A percentile compares a stretch with the other conserved stretches of the same genome.
phyloP scores from a whole-genome alignment of 345 rosid genomes.

The Linum trigynum region DNA sequence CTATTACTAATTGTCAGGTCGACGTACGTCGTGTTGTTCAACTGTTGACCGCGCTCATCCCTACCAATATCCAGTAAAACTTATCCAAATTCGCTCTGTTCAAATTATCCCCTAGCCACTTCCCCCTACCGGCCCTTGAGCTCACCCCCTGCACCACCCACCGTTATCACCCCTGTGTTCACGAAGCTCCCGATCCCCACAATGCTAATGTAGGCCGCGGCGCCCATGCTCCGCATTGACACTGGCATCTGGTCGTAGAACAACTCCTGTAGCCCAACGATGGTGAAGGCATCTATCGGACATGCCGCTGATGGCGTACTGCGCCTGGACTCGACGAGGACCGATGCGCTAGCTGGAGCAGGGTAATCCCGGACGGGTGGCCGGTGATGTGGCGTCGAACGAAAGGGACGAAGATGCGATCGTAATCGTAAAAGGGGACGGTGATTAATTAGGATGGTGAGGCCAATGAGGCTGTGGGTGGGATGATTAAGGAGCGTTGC shows the following conservation, averaged over 20 bases:
- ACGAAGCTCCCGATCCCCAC: slow-evolving; percentile 71
- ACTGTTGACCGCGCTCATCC: slow-evolving; percentile 46
- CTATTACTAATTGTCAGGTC: too few relatives aligned
- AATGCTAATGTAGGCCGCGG: slow-evolving; percentile 55
- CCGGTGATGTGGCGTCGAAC: slow-evolving; percentile 45
- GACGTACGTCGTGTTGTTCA: slow-evolving; percentile 2
- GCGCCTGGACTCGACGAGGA: slow-evolving; percentile 57
- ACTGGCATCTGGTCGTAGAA: slow-evolving; percentile 90
- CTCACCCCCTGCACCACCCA: slow-evolving; percentile 43
- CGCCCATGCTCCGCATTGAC: slow-evolving; percentile 74
- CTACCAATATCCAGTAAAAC: slow-evolving; percentile 69
- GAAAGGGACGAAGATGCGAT: slow-evolving; percentile 49
- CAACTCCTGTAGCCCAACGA: slow-evolving; percentile 79
- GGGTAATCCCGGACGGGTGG: slow-evolving; percentile 58
- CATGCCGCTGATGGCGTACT: slow-evolving; percentile 47
- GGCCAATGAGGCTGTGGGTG: slow-evolving; percentile 57
- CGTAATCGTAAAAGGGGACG: slow-evolving; percentile 67
- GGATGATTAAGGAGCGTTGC: slow-evolving; percentile 52
- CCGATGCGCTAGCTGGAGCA: slow-evolving; percentile 84
- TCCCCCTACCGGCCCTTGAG: slow-evolving; percentile 23
- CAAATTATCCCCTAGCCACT: slow-evolving; percentile 64
- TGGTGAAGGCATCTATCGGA: slow-evolving; percentile 57
- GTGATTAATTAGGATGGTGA: slow-evolving; percentile 56
- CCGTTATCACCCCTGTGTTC: slow-evolving; percentile 44
- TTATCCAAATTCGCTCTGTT: slow-evolving; percentile 52